Evolutionary conservation across 73 alveolate genomes (phyloP).

Genomic region (Tetrahymena thermophila): DNA sequence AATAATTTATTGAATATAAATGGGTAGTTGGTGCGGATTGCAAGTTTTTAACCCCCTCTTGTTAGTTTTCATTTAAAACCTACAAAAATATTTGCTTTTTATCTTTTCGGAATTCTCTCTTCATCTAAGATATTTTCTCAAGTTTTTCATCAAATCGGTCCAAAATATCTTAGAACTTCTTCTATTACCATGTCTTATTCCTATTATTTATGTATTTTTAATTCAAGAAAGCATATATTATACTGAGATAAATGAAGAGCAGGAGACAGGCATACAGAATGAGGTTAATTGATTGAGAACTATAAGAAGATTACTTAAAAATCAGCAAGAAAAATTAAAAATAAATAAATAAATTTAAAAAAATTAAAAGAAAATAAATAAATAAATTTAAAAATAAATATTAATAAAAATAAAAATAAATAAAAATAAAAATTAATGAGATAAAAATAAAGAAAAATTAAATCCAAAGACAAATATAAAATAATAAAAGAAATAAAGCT

Average conservation of each 20-base stretch:
- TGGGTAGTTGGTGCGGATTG: background rate
- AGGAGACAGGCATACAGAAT: background rate
- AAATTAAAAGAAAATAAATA: background rate
- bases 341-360: background rate
- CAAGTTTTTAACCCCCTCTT: background rate
- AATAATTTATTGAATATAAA: background rate
- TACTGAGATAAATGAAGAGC: background rate
- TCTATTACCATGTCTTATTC: background rate
- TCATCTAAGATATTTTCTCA: background rate
- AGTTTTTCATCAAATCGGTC: background rate
- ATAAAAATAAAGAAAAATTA: background rate
- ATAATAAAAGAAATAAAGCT: too few relatives aligned
- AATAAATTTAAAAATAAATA: background rate
- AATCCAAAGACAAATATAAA: too few relatives aligned
- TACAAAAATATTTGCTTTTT: background rate
- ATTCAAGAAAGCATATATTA: background rate
- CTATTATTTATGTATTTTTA: background rate
- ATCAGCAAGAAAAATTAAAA: background rate
- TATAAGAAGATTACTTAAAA: background rate
- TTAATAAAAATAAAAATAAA: background rate
- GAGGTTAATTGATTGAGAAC: background rate
- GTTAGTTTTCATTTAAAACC: background rate
- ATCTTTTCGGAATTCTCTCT: background rate
- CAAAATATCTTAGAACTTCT: background rate
- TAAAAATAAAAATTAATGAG: background rate